These are phyloP conservation scores for Coemansia asiatica DNA, from an alignment of 192 early-diverging fungal genomes.

Conservation along the genomic window DNA sequence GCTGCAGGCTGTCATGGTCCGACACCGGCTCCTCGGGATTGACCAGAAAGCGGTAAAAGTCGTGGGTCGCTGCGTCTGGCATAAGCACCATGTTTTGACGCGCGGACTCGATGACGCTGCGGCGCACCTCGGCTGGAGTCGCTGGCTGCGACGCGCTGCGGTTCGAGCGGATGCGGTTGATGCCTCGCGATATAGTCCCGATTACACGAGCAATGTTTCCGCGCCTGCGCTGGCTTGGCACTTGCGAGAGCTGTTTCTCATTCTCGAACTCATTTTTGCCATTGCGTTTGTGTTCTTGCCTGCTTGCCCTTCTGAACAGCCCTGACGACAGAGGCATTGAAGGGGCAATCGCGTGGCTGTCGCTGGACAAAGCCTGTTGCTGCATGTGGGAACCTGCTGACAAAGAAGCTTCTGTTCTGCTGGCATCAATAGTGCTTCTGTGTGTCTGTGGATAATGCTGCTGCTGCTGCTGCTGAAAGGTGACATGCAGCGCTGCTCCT, in stretches of 20 bases:
- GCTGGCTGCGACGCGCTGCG: slow-evolving; percentile 54
- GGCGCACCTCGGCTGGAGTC: slow-evolving; percentile 41
- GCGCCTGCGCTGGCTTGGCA: slow-evolving; percentile 17
- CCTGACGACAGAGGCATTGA: slow-evolving; percentile 36
- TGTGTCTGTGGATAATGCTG: not conserved
- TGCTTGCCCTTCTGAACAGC: slow-evolving; percentile 20
- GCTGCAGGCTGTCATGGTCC: slow-evolving; percentile 27
- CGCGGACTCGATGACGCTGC: slow-evolving; percentile 38
- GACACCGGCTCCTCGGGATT: slow-evolving; percentile 49
- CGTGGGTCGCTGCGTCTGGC: slow-evolving; percentile 23
- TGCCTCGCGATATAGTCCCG: slow-evolving; percentile 36
- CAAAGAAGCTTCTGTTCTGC: not conserved
- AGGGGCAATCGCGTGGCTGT: slow-evolving; percentile 13
- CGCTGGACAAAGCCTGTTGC: not conserved
- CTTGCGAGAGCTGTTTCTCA: not conserved
- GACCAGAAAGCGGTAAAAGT: slow-evolving; percentile 45
- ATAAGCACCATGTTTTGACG: slow-evolving; percentile 31
- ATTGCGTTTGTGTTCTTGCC: not conserved
- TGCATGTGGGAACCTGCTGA: slow-evolving; percentile 1
- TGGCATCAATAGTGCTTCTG: slow-evolving; percentile 1
- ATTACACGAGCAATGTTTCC: slow-evolving; percentile 45
- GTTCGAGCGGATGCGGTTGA: slow-evolving; percentile 40
- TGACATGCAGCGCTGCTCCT: not conserved
- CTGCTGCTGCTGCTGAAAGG: slow-evolving; percentile 8
- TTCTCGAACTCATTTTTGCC: too few species aligned